Evolutionary conservation across 352 stramenopile species (phyloP).

Genomic region (Globisporangium recalcitrans): DNA sequence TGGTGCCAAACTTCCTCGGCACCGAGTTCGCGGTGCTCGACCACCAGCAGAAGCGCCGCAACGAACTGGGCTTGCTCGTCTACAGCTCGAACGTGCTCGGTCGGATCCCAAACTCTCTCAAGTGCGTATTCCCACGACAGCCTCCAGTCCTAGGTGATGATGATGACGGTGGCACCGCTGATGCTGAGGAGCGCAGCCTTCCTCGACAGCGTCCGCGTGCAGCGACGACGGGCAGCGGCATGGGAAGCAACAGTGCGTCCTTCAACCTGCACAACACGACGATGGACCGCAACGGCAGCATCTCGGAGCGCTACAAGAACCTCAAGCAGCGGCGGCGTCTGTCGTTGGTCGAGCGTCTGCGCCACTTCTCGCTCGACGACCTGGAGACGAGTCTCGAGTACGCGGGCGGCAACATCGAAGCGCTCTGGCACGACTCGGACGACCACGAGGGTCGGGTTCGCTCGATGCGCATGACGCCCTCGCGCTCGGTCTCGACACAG

Average conservation of each 20-base stretch:
- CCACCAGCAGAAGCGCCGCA: constrained; percentile 58
- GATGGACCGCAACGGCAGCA: constrained; percentile 41
- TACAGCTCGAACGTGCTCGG: constrained; percentile 82
- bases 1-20: constrained; percentile 76
- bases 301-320: constrained; percentile 57
- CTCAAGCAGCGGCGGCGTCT: constrained; percentile 39
- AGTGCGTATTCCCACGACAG: constrained; percentile 47
- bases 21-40: constrained; percentile 84
- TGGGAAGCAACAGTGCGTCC: constrained; percentile 35
- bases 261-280: constrained; percentile 50
- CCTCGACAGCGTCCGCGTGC: constrained; percentile 10
- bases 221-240: constrained; percentile 22
- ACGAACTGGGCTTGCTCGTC: constrained; percentile 71
- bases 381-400: constrained; percentile 43
- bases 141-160: constrained; percentile 10
- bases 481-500: constrained; percentile 22
- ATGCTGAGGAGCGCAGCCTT: background rate
- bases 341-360: constrained; percentile 52
- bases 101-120: constrained; percentile 67
- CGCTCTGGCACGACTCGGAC: constrained; percentile 48
- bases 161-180: constrained; percentile 10
- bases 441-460: constrained; percentile 31
- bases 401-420: constrained; percentile 19
- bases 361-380: constrained; percentile 53
- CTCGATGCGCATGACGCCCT: constrained; percentile 32